These are phyloP conservation scores for Marasmius oreades DNA, from an alignment of 1,284 basidiomycete genomes.

Conservation along the genomic window DNA sequence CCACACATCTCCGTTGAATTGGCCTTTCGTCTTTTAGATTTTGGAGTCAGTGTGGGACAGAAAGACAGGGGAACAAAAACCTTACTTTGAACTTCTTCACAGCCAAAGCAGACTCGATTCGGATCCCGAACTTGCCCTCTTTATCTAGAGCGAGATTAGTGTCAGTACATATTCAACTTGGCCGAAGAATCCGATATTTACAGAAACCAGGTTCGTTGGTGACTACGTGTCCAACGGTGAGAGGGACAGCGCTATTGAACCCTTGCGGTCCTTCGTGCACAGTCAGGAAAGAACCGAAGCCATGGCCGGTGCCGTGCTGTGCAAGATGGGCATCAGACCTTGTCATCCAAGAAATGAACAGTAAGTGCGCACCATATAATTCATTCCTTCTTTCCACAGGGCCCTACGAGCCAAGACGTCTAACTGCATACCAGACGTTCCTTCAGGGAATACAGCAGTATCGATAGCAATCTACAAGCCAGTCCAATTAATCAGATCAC, in stretches of 20 bases:
- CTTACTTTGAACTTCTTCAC: constrained; percentile 68
- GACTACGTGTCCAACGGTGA: constrained; percentile 82
- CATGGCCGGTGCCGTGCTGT: constrained; percentile 83
- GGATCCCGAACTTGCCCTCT: constrained; percentile 83
- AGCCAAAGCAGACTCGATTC: constrained; percentile 82
- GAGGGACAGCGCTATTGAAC: constrained; percentile 62
- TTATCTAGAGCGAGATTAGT: constrained; percentile 49
- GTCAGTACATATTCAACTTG: constrained; percentile 14
- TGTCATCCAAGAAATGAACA: constrained; percentile 18
- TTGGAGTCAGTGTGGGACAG: background rate
- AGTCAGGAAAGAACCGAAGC: constrained; percentile 77
- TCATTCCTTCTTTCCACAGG: constrained; percentile 86
- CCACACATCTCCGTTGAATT: constrained; percentile 75
- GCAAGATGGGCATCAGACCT: constrained; percentile 12
- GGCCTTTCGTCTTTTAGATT: constrained; percentile 57
- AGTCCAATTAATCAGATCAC: background rate
- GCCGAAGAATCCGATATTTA: constrained; percentile 39
- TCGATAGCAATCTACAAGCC: constrained; percentile 81
- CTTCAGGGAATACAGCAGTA: constrained; percentile 83
- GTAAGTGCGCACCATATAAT: constrained; percentile 60
- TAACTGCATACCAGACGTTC: constrained; percentile 77
- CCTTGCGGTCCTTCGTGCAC: constrained; percentile 77
- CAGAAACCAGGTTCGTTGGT: constrained; percentile 88
- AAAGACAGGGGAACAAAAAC: constrained; percentile 11
- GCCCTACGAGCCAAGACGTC: constrained; percentile 84